Evolutionary conservation across 2,329 filamentous ascomycete genomes (phyloP).

Genomic region (Fusarium pininemorale): DNA sequence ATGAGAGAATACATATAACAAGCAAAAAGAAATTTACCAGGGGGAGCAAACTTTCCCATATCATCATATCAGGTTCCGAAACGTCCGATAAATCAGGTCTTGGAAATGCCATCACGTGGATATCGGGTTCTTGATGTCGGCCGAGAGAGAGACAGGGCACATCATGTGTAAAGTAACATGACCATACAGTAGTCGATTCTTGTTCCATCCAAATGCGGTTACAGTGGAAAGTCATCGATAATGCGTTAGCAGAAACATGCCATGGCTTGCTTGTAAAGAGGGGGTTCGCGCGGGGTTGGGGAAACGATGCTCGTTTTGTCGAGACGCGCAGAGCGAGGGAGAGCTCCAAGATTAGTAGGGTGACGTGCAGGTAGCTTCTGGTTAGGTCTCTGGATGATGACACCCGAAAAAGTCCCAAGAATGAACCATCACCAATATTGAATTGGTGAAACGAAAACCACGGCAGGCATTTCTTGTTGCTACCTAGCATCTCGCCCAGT

Average conservation of each 20-base stretch:
- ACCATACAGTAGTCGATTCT: not conserved
- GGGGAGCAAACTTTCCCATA: conserved; percentile 29
- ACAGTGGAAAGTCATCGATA: not conserved
- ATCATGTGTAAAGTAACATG: conserved; percentile 7
- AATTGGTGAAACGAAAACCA: not conserved
- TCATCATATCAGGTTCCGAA: conserved; percentile 24
- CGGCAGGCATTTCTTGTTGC: not conserved
- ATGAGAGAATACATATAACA: not conserved
- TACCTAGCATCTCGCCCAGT: conserved; percentile 7
- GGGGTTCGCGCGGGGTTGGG: conserved; percentile 19
- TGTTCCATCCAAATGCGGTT: conserved; percentile 1
- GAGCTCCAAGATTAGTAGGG: conserved; percentile 12
- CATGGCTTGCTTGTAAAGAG: conserved; percentile 6
- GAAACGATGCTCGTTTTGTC: conserved; percentile 1
- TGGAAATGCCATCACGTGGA: conserved; percentile 28
- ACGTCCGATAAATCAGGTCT: conserved; percentile 25
- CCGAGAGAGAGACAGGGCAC: conserved; percentile 1
- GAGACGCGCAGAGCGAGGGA: not conserved
- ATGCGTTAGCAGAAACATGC: not conserved
- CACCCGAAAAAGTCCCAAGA: conserved; percentile 6
- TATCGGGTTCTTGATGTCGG: conserved; percentile 19
- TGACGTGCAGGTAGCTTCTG: conserved; percentile 14
- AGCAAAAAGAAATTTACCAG: not conserved
- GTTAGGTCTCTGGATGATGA: conserved; percentile 11
- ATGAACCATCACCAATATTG: not conserved